Evolutionary conservation across 192 early-diverging fungal genomes (phyloP), one percentile per base, ranked within the genome.

Genomic region (Entomortierella chlamydospora): DNA sequence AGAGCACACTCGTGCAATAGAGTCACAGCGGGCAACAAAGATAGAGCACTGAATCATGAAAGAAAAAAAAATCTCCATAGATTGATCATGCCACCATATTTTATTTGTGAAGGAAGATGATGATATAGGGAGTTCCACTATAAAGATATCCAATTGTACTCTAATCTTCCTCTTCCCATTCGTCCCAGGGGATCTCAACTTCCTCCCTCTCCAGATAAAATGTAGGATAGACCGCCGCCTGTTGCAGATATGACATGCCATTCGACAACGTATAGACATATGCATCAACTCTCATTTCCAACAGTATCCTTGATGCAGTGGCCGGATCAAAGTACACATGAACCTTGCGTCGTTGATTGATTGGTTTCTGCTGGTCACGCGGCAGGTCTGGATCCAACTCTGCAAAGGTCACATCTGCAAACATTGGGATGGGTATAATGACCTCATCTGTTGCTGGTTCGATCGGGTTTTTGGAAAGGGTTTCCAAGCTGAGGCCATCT

Each of bases 161-260:
- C 25, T 54, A 54, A 17, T 23, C n/a, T 25, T 57, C 41, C 26
- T 63, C 50, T 11, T 47, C 59, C 53, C 30, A 57, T 13, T 77
- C 64, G 6, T 57, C 64, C 1, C 43, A 4, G 4, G 64, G 25
- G 12, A 9, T 20, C 37, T 68, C 59, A 43, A 61, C 20, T 34
- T 53, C 61, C 8, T 79, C 76, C 1, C 63, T 68, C 43, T 79
- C 76, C 29, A 79, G 42, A 56, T 79, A 79, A 34, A 26, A 79
- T 0, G 76, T 70, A 0, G 76, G 76, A n/a, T 55, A 61, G 29
- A 79, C 17, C 6, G 17, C 17, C 3, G 68, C 56, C 26, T 79
- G 76, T 31, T 79, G 50, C 50, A 79, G 42, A 42, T 79, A 79
- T 6, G 76, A 70, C 68, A 79, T 53, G 1, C 68, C 76, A 28